Base-by-base conservation (phyloP, 345 rosid species). In the Brassica juncea region DNA sequence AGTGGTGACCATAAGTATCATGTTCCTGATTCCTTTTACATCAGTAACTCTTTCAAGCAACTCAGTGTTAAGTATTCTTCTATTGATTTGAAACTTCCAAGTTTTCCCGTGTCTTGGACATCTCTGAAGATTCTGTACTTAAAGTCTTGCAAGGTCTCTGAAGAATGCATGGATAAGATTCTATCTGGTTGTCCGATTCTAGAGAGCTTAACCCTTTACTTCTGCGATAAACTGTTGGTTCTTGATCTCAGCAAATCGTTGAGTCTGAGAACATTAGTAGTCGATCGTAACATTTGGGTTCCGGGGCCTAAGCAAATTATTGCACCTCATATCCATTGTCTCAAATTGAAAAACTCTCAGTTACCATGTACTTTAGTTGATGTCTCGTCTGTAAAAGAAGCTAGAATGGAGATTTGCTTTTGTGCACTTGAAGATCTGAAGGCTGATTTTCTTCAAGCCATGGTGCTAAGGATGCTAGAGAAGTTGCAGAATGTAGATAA, bases 271-370 rank as follows among this genome's bases (percentile, higher is more conserved):
- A 75, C 16, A 57, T 25, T 75, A 6, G 73, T 35, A 27, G 4
- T 67, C 8, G 1, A 9, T 0, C 5, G 68, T 9, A 9, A 25
- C 0, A 1, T 3, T 14, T 44, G 42, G 19, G 14, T 1, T 19
- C 6, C 6, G 4, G 34, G 64, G 5, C 64, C 42, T 5, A 62
- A 9, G 19, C 66, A 75, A 35, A 35, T 75, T 35, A 15, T 75
- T 63, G 72, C 78, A 25, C 72, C 78, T 1, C 57, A 75, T 35
- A 66, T 75, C 55, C 55, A 37, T 55, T 44, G 1, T 23, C 72
- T 66, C 25, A 65, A 3, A 25, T 23, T 66, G 25, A 75, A 0
- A 2, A 32, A 23, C 12, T 39, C 4, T 42, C 2, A 6, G 7
- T 57, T 35, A 5, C 11, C 39, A 55, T 57, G 58, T 67, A 9